Percentiles rank a stretch among this genome's conserved stretches.
Evolutionary conservation across 345 rosid species (phyloP).

Genomic region (Eucalyptus erythrocorys): DNA sequence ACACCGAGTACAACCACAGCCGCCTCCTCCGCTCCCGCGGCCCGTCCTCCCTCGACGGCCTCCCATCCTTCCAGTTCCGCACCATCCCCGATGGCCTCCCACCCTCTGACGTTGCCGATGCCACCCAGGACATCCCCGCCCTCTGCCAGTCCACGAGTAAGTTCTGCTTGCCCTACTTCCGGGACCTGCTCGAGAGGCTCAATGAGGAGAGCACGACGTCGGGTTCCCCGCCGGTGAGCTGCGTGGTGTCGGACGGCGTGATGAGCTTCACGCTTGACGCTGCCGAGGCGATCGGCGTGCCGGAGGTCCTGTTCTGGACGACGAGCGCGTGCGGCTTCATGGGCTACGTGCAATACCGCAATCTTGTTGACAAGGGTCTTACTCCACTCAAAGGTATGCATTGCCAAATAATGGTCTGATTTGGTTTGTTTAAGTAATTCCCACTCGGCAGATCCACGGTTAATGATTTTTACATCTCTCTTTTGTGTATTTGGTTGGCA

Average conservation of each 20-base stretch:
- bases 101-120: conserved; percentile 1
- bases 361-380: conserved; percentile 19
- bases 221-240: conserved; percentile 15
- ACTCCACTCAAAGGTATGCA: conserved; percentile 30
- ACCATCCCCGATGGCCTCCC: conserved; percentile 45
- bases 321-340: conserved; percentile 29
- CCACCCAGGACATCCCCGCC: conserved; percentile 33
- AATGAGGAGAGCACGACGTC: background rate
- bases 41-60: conserved; percentile 11
- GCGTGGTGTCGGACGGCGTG: conserved; percentile 25
- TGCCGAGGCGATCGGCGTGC: conserved; percentile 23
- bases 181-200: conserved; percentile 14
- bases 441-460: background rate
- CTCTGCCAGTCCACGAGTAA: conserved; percentile 19
- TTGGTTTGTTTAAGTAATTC: background rate
- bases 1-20: conserved; percentile 31
- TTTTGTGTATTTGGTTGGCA: background rate
- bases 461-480: background rate
- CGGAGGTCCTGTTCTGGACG: conserved; percentile 15
- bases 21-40: conserved; percentile 33
- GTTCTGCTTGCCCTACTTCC: conserved; percentile 18
- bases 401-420: background rate
- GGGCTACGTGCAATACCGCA: conserved; percentile 7
- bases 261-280: conserved; percentile 35
- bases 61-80: conserved; percentile 24